A percentile compares a stretch with the other conserved stretches of the same genome.
Evolutionary conservation across 768 basidiomycete species (phyloP).

Genomic region (Trametopsis cervina): DNA sequence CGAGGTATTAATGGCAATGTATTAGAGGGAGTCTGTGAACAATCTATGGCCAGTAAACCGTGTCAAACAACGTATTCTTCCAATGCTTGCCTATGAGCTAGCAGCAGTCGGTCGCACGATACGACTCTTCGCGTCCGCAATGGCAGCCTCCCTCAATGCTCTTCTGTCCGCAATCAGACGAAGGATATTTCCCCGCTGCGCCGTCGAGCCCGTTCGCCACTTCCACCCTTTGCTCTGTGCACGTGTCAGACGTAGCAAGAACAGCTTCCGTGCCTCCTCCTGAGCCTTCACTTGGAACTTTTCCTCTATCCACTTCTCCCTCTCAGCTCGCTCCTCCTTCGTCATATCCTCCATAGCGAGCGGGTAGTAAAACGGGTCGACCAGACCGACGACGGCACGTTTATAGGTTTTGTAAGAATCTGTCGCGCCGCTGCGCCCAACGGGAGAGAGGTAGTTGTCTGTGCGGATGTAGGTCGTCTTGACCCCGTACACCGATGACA

Average conservation of each 20-base stretch:
- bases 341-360: conserved; percentile 74
- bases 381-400: conserved; percentile 85
- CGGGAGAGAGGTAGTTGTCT: conserved; percentile 75
- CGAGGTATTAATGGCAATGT: neutral
- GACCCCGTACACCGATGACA: conserved; percentile 80
- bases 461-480: conserved; percentile 91
- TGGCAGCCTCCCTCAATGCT: conserved; percentile 33
- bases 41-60: neutral
- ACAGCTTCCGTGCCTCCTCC: conserved; percentile 26
- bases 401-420: conserved; percentile 62
- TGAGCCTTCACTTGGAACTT: conserved; percentile 42
- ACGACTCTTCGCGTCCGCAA: conserved; percentile 29
- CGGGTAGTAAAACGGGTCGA: conserved; percentile 93
- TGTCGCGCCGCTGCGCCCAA: conserved; percentile 26
- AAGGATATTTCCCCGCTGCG: conserved; percentile 44
- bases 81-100: neutral
- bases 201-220: conserved; percentile 29
- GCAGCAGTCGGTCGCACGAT: neutral
- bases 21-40: neutral
- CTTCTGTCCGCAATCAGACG: conserved; percentile 42
- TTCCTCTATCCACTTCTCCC: conserved; percentile 58
- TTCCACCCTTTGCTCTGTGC: conserved; percentile 32
- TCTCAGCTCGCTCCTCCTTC: conserved; percentile 40
- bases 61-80: neutral
- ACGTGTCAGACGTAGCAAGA: conserved; percentile 30